A percentile compares a stretch with the other conserved stretches of the same genome.
Evolutionary conservation across 2,329 filamentous ascomycete genomes (phyloP).

Genomic region (Elsinoe australis): DNA sequence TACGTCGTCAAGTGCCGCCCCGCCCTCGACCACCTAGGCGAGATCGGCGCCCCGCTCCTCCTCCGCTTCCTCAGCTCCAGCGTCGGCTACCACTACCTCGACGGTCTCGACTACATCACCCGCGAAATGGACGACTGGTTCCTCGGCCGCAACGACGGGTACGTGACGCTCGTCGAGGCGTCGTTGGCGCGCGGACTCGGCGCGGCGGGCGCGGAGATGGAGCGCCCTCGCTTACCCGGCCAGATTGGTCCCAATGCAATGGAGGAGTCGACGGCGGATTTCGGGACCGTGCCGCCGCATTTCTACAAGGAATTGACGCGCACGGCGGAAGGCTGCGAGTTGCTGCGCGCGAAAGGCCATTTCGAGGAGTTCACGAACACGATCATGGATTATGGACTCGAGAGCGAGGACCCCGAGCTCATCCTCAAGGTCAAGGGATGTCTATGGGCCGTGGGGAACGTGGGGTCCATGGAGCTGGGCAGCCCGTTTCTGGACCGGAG

Average conservation of each 20-base stretch:
- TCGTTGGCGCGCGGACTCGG: constrained; percentile 79
- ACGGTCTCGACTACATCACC: constrained; percentile 95
- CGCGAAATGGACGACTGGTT: constrained; percentile 99
- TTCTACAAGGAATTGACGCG: constrained; percentile 94
- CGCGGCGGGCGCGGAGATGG: constrained; percentile 45
- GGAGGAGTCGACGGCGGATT: constrained; percentile 41
- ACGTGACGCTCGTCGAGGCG: constrained; percentile 91
- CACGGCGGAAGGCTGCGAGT: constrained; percentile 82
- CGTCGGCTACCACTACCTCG: constrained; percentile 93
- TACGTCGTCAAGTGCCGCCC: constrained; percentile 96
- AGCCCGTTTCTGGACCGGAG: constrained; percentile 87
- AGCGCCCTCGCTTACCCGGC: constrained; percentile 54
- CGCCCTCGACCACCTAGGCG: constrained; percentile 86
- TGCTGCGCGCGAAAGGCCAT: constrained; percentile 87
- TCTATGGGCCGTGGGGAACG: constrained; percentile 95
- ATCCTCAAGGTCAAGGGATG: constrained; percentile 94
- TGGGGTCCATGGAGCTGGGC: constrained; percentile 95
- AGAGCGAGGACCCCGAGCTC: constrained; percentile 74
- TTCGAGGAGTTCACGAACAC: constrained; percentile 89
- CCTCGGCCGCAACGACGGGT: constrained; percentile 90
- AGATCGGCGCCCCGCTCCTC: constrained; percentile 89
- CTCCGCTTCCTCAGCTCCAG: constrained; percentile 91
- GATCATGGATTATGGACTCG: constrained; percentile 79
- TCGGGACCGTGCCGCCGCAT: constrained; percentile 74
- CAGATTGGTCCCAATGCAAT: constrained; percentile 38